Conservation (phyloP, 2,329 filamentous ascomycete genomes). For the Apiospora koreana region DNA sequence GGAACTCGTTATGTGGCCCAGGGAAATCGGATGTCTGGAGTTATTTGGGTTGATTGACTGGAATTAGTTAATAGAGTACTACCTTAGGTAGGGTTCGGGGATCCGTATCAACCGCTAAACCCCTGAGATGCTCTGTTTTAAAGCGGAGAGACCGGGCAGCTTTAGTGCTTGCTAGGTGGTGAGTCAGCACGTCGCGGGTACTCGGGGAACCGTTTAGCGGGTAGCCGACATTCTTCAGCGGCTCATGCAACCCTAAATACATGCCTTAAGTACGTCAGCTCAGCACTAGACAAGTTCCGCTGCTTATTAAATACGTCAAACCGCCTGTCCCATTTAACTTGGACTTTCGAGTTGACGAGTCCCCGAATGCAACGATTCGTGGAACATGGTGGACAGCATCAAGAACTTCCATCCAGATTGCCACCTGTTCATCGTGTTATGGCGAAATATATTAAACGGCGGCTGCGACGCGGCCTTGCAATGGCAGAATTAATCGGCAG, state of each 20-base stretch:
- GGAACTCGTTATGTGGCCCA: too few relatives aligned
- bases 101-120: not conserved
- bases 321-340: too few relatives aligned
- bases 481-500: not conserved
- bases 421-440: not conserved
- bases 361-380: not conserved
- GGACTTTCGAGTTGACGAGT: not conserved
- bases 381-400: not conserved
- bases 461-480: too few relatives aligned
- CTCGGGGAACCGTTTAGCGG: conserved; percentile 1
- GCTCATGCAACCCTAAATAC: too few relatives aligned
- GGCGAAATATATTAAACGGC: not conserved
- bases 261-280: too few relatives aligned
- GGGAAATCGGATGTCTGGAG: not conserved
- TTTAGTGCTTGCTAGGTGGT: not conserved
- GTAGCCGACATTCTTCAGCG: not conserved
- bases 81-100: not conserved
- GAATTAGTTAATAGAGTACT: too few relatives aligned
- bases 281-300: too few relatives aligned
- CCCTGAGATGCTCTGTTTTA: not conserved
- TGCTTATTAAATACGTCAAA: too few relatives aligned
- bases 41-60: too few relatives aligned
- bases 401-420: not conserved
- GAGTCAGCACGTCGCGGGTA: not conserved
- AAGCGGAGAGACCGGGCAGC: not conserved